These are phyloP conservation scores for Tolypocladium endophyticum DNA, from an alignment of 2,329 filamentous ascomycete genomes.

Conservation along the genomic window DNA sequence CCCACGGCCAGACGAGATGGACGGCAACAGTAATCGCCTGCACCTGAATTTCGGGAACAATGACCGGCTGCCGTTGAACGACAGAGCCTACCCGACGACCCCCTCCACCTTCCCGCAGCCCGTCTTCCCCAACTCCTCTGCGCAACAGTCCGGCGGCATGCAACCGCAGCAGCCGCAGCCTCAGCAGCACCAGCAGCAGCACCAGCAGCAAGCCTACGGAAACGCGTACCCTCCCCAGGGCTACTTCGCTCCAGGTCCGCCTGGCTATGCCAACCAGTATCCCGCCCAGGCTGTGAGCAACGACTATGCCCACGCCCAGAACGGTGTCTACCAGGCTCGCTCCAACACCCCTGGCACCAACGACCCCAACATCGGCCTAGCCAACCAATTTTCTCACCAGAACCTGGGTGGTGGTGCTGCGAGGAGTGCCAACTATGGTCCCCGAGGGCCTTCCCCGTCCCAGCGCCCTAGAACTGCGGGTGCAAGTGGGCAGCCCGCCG, in stretches of 20 bases:
- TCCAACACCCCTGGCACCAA: slow-evolving; percentile 53
- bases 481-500: slow-evolving; percentile 48
- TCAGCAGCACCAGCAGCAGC: slow-evolving; percentile 32
- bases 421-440: slow-evolving; percentile 58
- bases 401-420: slow-evolving; percentile 64
- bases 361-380: slow-evolving; percentile 81
- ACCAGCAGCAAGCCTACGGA: slow-evolving; percentile 30
- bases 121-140: slow-evolving; percentile 40
- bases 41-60: slow-evolving; percentile 59
- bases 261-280: slow-evolving; percentile 40
- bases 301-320: slow-evolving; percentile 41
- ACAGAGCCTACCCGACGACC: slow-evolving; percentile 72
- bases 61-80: slow-evolving; percentile 50
- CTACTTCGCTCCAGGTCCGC: slow-evolving; percentile 55
- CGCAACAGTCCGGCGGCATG: slow-evolving; percentile 11
- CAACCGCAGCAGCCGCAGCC: slow-evolving; percentile 25
- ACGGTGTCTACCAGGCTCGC: slow-evolving; percentile 35
- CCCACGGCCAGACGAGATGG: slow-evolving; percentile 25
- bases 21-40: slow-evolving; percentile 49
- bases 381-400: slow-evolving; percentile 95
- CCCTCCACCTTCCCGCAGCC: slow-evolving; percentile 95
- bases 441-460: slow-evolving; percentile 55
- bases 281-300: slow-evolving; percentile 26
- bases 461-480: slow-evolving; percentile 81
- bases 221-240: slow-evolving; percentile 33